phyloP scores from a whole-genome alignment of 2,329 filamentous ascomycete genomes.

The Cordyceps cateniannulata region DNA sequence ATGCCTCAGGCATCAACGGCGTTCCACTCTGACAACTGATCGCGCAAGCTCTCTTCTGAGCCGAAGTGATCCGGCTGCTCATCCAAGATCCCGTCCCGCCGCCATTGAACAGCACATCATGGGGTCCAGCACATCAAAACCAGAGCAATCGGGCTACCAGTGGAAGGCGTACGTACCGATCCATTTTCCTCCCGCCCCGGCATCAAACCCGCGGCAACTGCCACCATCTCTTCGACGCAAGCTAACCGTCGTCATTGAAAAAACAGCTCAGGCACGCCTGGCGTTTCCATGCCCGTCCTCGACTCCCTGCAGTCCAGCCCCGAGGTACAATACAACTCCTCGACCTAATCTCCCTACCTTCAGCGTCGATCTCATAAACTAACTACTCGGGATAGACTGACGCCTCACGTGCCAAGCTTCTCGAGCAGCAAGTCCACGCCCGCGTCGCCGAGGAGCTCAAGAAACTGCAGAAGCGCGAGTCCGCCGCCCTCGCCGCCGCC shows the following conservation, averaged over 20 bases:
- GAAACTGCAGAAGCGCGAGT: conserved; percentile 65
- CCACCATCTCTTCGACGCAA: neutral
- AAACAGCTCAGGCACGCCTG: conserved; percentile 38
- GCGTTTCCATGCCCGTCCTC: conserved; percentile 72
- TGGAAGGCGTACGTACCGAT: conserved; percentile 49
- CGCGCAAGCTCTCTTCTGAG: conserved; percentile 21
- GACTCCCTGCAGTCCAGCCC: conserved; percentile 76
- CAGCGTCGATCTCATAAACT: neutral
- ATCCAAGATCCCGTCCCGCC: conserved; percentile 15
- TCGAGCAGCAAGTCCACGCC: conserved; percentile 82
- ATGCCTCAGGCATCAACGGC: conserved; percentile 27
- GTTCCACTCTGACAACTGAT: conserved; percentile 16
- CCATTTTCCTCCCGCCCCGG: neutral
- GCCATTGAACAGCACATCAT: conserved; percentile 34
- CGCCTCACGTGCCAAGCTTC: conserved; percentile 71
- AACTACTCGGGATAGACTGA: conserved; percentile 63
- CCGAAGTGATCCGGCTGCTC: conserved; percentile 31
- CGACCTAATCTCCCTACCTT: neutral
- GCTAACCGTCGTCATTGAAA: conserved; percentile 14
- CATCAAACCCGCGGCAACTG: neutral
- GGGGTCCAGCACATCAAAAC: conserved; percentile 53
- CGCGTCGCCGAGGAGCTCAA: conserved; percentile 82
- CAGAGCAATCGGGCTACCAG: conserved; percentile 31
- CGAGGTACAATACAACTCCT: conserved; percentile 55
- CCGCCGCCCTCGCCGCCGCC: conserved; percentile 60